phyloP scores from a whole-genome alignment of 2,329 filamentous ascomycete species.

The Tolypocladium paradoxum region DNA sequence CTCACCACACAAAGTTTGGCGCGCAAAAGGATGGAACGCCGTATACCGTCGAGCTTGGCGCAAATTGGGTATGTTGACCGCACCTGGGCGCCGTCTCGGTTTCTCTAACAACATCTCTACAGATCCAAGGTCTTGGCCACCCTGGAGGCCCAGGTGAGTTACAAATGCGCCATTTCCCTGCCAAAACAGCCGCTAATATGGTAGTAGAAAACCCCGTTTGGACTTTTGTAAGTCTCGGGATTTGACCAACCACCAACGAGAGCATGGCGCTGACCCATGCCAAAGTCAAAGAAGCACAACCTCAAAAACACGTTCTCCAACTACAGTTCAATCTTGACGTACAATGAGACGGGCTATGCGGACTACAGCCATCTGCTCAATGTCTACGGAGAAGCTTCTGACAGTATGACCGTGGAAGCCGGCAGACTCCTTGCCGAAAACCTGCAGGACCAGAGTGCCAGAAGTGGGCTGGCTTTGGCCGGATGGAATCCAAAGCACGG shows the following conservation, averaged over 20 bases:
- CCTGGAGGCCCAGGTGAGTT: constrained; percentile 13
- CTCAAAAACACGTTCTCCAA: constrained; percentile 47
- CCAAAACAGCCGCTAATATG: constrained; percentile 4
- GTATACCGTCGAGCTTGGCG: constrained; percentile 52
- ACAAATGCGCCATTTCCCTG: background rate
- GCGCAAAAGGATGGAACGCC: constrained; percentile 35
- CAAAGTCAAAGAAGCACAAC: constrained; percentile 42
- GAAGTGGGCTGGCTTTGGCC: constrained; percentile 45
- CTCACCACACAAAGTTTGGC: constrained; percentile 47
- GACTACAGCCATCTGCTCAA: constrained; percentile 41
- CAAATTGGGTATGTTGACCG: constrained; percentile 45
- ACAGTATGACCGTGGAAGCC: constrained; percentile 36
- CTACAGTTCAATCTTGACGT: constrained; percentile 47
- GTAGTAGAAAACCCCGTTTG: constrained; percentile 48
- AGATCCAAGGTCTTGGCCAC: constrained; percentile 12
- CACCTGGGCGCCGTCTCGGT: constrained; percentile 6
- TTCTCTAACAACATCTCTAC: constrained; percentile 9
- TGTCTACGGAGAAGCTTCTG: constrained; percentile 36
- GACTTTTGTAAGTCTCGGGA: constrained; percentile 26
- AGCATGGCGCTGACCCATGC: background rate
- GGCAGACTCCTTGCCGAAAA: constrained; percentile 48
- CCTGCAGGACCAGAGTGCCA: constrained; percentile 49
- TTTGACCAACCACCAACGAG: too few species aligned
- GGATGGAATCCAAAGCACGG: constrained; percentile 49
- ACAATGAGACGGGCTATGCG: constrained; percentile 42